phyloP scores from a whole-genome alignment of 148 eudicot genomes.

The Rhododendron simsii region DNA sequence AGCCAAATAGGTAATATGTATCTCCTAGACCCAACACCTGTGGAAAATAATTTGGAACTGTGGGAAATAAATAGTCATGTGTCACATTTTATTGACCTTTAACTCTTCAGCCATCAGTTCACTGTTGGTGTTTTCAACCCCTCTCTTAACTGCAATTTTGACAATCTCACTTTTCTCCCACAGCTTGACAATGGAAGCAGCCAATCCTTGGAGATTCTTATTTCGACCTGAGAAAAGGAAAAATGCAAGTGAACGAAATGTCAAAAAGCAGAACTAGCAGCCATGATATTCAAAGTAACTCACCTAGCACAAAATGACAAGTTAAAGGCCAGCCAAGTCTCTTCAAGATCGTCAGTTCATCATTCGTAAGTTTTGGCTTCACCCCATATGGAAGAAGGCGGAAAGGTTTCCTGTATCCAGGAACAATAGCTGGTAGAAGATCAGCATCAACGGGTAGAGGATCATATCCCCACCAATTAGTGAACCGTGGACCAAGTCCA shows the following conservation, averaged over 20 bases:
- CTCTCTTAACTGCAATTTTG: slow-evolving; percentile 88
- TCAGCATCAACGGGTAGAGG: slow-evolving; percentile 96
- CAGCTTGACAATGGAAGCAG: slow-evolving; percentile 80
- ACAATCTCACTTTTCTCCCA: slow-evolving; percentile 99
- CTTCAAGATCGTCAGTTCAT: slow-evolving; percentile 84
- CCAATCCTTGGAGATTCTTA: slow-evolving; percentile 83
- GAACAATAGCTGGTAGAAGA: slow-evolving; percentile 81
- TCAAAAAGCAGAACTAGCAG: neutral
- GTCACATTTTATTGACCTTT: slow-evolving; percentile 49
- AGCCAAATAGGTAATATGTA: neutral
- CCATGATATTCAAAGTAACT: slow-evolving; percentile 8
- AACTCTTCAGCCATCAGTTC: slow-evolving; percentile 91
- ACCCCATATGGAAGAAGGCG: slow-evolving; percentile 97
- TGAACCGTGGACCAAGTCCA: slow-evolving; percentile 92
- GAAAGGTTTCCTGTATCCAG: slow-evolving; percentile 80
- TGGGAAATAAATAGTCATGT: neutral
- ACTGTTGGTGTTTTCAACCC: slow-evolving; percentile 85
- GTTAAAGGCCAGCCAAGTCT: slow-evolving; percentile 93
- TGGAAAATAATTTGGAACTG: neutral
- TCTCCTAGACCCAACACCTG: neutral
- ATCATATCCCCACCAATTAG: slow-evolving; percentile 95
- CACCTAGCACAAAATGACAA: slow-evolving; percentile 92
- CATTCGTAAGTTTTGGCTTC: slow-evolving; percentile 71
- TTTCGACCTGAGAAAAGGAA: slow-evolving; percentile 64
- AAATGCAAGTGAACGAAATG: slow-evolving; percentile 4